Percentiles rank a stretch among this genome's conserved stretches.
Evolutionary conservation across 345 rosid genomes (phyloP).

Genomic region (Cardamine chenopodiifolia): DNA sequence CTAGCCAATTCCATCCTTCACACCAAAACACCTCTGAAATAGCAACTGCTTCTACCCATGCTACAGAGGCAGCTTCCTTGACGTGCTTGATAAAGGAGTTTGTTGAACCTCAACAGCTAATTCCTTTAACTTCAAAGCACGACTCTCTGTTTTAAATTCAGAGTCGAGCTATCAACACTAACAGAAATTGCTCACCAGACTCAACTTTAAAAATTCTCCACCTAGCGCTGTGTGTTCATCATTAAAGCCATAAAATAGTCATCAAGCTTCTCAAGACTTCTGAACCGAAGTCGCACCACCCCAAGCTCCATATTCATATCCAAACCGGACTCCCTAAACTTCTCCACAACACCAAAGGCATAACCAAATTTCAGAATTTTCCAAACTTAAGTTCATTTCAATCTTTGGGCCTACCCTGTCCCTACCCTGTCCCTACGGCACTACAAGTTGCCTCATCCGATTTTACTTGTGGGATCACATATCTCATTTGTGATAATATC

Average conservation of each 20-base stretch:
- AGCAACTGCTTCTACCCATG: not conserved
- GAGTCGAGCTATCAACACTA: not conserved
- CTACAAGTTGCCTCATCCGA: not conserved
- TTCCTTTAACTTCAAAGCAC: not conserved
- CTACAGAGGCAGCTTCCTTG: not conserved
- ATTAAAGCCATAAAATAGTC: not conserved
- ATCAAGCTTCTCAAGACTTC: not conserved
- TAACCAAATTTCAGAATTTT: not conserved
- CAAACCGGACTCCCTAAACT: not conserved
- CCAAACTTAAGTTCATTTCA: not conserved
- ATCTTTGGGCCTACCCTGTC: not conserved
- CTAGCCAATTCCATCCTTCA: not conserved
- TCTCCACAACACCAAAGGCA: not conserved
- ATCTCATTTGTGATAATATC: not conserved
- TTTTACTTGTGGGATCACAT: slow-evolving; percentile 2
- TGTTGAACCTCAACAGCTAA: not conserved
- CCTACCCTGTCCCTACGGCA: slow-evolving; percentile 8
- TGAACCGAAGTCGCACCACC: not conserved
- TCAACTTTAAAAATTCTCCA: not conserved
- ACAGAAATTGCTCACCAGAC: not conserved
- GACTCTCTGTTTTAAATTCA: not conserved
- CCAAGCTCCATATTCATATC: too few relatives aligned
- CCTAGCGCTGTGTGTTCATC: not conserved
- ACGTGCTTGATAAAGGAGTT: not conserved
- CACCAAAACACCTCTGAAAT: not conserved